Evolutionary conservation across 2,329 filamentous ascomycete species (phyloP).

Genomic region (Fusarium heterosporum): DNA sequence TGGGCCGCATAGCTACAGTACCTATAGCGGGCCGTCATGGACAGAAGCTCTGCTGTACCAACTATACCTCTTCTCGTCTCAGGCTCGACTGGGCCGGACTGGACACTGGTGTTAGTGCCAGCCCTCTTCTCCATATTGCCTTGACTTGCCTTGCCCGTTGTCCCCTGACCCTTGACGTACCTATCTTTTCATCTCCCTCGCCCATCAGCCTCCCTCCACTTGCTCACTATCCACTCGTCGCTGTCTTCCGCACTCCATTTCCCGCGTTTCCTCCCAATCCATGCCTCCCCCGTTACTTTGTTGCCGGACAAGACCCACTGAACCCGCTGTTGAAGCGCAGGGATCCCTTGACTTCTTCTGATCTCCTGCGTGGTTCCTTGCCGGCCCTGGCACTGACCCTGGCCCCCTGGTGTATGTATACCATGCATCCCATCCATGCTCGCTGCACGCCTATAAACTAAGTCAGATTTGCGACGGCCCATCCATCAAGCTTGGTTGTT

Average conservation of each 20-base stretch:
- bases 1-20: constrained; percentile 26
- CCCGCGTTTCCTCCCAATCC: constrained; percentile 14
- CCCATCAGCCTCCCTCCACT: constrained; percentile 27
- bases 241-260: constrained; percentile 21
- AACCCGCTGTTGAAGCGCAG: constrained; percentile 41
- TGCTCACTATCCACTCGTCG: constrained; percentile 14
- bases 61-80: constrained; percentile 20
- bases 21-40: constrained; percentile 34
- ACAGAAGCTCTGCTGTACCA: neutral
- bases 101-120: constrained; percentile 40
- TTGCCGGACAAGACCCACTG: constrained; percentile 43
- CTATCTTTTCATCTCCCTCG: constrained; percentile 37
- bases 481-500: constrained; percentile 18
- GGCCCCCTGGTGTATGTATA: constrained; percentile 26
- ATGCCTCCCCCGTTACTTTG: constrained; percentile 25
- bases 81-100: neutral
- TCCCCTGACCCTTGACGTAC: constrained; percentile 34
- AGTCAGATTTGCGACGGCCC: constrained; percentile 43
- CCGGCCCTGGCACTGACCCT: constrained; percentile 13
- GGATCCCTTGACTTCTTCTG: constrained; percentile 40
- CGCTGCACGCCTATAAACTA: constrained; percentile 43
- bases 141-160: constrained; percentile 35
- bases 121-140: constrained; percentile 40
- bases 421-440: constrained; percentile 29
- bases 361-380: constrained; percentile 45